Conservation (phyloP, 169 alveolate genomes). For the Besnoitia besnoiti region DNA sequence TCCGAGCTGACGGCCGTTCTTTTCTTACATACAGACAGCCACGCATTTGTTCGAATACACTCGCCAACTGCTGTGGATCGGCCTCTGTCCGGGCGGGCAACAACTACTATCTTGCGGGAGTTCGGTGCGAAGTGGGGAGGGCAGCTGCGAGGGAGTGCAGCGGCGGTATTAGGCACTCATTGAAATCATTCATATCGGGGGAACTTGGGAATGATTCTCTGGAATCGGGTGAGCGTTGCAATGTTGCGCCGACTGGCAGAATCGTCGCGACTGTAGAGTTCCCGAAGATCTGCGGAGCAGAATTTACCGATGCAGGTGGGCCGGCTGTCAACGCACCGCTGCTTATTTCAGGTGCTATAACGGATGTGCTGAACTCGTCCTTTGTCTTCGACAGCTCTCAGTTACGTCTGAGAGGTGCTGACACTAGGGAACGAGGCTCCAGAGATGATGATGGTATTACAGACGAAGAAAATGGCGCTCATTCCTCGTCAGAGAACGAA, state of each 20-base stretch:
- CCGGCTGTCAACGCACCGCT: neutral
- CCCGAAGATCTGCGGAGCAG: neutral
- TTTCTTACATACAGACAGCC: conserved; percentile 22
- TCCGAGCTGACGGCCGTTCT: conserved; percentile 41
- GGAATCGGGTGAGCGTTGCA: neutral
- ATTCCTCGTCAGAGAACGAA: neutral
- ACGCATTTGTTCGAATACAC: neutral
- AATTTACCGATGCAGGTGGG: neutral
- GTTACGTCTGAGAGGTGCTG: neutral
- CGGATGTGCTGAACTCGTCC: neutral
- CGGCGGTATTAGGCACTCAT: neutral
- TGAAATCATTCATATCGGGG: neutral
- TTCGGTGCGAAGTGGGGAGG: neutral
- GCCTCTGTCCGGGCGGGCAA: conserved; percentile 23
- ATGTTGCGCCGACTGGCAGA: neutral
- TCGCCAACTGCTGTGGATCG: conserved; percentile 30
- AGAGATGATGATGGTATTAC: neutral
- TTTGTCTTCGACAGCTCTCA: neutral
- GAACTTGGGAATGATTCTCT: neutral
- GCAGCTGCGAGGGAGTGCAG: neutral
- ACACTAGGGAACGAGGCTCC: neutral
- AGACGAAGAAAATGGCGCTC: neutral
- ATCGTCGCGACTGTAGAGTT: neutral
- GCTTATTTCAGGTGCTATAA: neutral
- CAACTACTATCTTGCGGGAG: conserved; percentile 29